Conservation (phyloP, 2,329 filamentous ascomycete genomes). For the Botryotinia convoluta region DNA sequence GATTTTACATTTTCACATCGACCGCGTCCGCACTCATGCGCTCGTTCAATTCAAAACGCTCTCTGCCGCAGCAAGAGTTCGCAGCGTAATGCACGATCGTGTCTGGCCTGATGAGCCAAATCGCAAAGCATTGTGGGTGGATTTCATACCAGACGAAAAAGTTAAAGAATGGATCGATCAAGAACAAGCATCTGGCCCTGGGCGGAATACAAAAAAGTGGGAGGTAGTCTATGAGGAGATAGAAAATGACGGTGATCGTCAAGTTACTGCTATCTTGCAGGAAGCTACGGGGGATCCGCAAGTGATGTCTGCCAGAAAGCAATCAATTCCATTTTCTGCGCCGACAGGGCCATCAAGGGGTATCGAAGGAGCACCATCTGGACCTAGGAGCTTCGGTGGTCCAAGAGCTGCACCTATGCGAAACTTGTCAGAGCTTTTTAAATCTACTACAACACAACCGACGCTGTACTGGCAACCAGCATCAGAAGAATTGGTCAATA, state of each 20-base stretch:
- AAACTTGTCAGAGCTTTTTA: conserved; percentile 53
- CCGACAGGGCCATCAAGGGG: conserved; percentile 33
- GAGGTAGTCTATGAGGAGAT: conserved; percentile 68
- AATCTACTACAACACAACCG: conserved; percentile 58
- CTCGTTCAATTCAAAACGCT: conserved; percentile 71
- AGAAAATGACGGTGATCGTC: conserved; percentile 52
- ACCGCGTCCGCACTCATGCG: conserved; percentile 83
- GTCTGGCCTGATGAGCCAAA: conserved; percentile 87
- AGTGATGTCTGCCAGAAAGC: neutral
- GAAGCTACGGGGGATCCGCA: conserved; percentile 40
- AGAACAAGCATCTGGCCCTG: conserved; percentile 51
- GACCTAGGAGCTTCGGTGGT: conserved; percentile 29
- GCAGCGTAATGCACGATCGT: conserved; percentile 70
- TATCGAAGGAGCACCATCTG: conserved; percentile 36
- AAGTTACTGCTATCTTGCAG: conserved; percentile 55
- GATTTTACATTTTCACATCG: conserved; percentile 72
- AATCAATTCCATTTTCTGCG: conserved; percentile 35
- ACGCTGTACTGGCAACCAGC: conserved; percentile 65
- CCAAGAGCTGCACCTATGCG: conserved; percentile 37
- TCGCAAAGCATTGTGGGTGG: conserved; percentile 80
- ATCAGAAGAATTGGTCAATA: conserved; percentile 58
- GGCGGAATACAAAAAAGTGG: conserved; percentile 55
- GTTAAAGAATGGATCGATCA: conserved; percentile 70
- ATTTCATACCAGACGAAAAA: conserved; percentile 79
- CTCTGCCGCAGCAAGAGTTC: conserved; percentile 72